Percentiles rank a stretch among this genome's conserved stretches.
Conservation (phyloP, 2,329 filamentous ascomycete genomes). For the Cordyceps cateniannulata region DNA sequence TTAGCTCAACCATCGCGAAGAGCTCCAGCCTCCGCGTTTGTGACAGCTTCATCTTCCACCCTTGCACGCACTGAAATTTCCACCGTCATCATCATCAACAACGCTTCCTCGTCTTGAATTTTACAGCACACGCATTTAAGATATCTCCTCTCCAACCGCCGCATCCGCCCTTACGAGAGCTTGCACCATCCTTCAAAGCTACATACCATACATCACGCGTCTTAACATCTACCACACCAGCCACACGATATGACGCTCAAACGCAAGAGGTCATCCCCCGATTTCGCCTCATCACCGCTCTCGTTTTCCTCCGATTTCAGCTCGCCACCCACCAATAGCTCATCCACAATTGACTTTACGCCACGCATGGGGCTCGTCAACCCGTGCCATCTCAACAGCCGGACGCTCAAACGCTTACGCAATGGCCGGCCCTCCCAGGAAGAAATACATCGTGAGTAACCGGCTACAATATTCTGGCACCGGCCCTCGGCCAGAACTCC, state of each 20-base stretch:
- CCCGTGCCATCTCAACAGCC: conserved; percentile 42
- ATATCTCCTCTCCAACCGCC: too few relatives aligned
- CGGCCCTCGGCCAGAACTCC: background rate
- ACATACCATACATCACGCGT: background rate
- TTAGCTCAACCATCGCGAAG: background rate
- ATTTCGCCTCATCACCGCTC: conserved; percentile 42
- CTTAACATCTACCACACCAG: background rate
- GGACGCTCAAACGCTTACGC: conserved; percentile 56
- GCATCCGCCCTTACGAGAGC: too few relatives aligned
- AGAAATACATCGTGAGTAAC: conserved; percentile 46
- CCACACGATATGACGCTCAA: conserved; percentile 44
- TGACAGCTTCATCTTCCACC: background rate
- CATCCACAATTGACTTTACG: conserved; percentile 23
- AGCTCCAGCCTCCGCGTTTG: background rate
- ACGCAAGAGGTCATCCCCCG: conserved; percentile 57
- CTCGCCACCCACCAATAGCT: conserved; percentile 25
- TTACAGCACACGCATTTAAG: too few relatives aligned
- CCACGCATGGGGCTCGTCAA: conserved; percentile 23
- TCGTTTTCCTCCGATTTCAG: conserved; percentile 37
- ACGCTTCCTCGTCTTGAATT: background rate
- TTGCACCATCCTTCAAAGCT: too few relatives aligned
- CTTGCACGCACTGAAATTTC: background rate
- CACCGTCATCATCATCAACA: background rate
- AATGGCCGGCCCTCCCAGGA: conserved; percentile 51
- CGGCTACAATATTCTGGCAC: background rate